phyloP scores from a whole-genome alignment of 768 basidiomycete genomes.

The Cystoderma amianthinum region DNA sequence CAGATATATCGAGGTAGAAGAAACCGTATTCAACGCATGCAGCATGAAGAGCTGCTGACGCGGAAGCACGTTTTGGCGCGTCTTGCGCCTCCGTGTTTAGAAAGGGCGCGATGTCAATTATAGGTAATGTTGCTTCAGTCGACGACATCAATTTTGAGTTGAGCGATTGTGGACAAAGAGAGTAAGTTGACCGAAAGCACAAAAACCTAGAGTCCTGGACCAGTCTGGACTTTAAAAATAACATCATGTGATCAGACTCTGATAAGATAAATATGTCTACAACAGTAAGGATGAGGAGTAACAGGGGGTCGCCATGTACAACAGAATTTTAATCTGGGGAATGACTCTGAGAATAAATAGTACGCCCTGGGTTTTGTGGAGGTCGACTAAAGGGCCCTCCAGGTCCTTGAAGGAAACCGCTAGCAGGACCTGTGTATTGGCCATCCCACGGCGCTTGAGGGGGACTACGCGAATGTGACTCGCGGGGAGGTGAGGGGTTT shows the following conservation, averaged over 20 bases:
- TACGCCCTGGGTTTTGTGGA: conserved; percentile 48
- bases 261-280: conserved; percentile 3
- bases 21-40: conserved; percentile 82
- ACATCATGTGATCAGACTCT: neutral
- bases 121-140: conserved; percentile 34
- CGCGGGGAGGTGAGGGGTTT: conserved; percentile 7
- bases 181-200: neutral
- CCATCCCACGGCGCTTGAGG: conserved; percentile 20
- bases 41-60: conserved; percentile 53
- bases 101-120: conserved; percentile 70
- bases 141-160: neutral
- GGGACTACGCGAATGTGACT: conserved; percentile 10
- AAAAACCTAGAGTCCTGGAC: no score
- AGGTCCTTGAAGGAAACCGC: conserved; percentile 40
- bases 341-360: conserved; percentile 52
- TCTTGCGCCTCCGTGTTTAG: conserved; percentile 27
- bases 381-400: conserved; percentile 30
- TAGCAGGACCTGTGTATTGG: conserved; percentile 41
- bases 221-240: no score
- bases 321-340: conserved; percentile 20
- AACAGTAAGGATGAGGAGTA: neutral
- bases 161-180: neutral
- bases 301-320: neutral
- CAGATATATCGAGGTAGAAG: conserved; percentile 77
- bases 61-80: conserved; percentile 31